Evolutionary conservation across 176 grass and related monocot species (phyloP), one percentile per base, ranked within the genome.

Genomic region (Rhynchospora pubera): DNA sequence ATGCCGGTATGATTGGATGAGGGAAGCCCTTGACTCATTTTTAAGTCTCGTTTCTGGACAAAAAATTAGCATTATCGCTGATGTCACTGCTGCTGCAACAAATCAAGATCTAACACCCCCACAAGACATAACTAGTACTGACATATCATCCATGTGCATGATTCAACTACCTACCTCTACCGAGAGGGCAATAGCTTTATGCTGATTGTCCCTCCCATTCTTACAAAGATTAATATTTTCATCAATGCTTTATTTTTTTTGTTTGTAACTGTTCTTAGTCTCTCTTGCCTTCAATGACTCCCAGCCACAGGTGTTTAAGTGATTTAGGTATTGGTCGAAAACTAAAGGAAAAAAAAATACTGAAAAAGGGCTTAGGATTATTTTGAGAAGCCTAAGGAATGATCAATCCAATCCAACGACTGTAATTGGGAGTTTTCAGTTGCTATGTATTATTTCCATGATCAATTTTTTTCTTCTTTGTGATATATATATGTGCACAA

Each of bases 1-100:
- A 22, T 97, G 94, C 65, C 85, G 94, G 82, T 97, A 97, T 22
- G 87, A 93, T 23, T 97, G 94, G 94, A 97, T 97, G 94, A 86
- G 89, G 12, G 87, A 97, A 85, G 94, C 94, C 6, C 94, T 97
- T 43, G 85, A 87, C 4, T 79, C 91, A 22, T 83, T 93, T 77
- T 58, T 90, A 47, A 84, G 84, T 66, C 78, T 71, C 47, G 66
- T 87, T 51, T 76, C 88, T 5, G 57, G 19, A 3, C 13, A 63
- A 4, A 78, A 85, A 1, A 52, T 53, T 84, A 79, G 62, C 89
- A 8, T 65, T 85, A 10, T 60, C 52, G 2, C 87, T 83, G 62
- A 83, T 30, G 10, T 77, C 59, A 6, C 75, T 72, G 1, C 80
- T 68, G 77, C 82, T 86, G 47, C 70, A 86, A 50, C 53, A 62